These are phyloP conservation scores for Grifola frondosa DNA, from an alignment of 1,284 basidiomycete genomes.

Conservation along the genomic window DNA sequence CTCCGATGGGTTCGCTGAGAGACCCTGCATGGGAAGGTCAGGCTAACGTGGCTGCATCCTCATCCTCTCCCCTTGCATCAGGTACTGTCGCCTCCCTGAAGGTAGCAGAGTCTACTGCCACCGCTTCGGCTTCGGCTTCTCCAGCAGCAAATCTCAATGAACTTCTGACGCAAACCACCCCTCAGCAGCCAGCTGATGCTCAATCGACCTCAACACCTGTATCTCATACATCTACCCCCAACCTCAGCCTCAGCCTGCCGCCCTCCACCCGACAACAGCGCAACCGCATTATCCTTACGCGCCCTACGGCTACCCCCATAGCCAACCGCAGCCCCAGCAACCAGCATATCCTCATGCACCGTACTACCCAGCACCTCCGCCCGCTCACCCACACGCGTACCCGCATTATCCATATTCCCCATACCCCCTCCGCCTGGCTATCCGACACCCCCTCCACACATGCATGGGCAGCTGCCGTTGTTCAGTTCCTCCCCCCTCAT, in stretches of 20 bases:
- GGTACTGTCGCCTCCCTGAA: too few relatives aligned
- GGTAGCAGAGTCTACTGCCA: constrained; percentile 8
- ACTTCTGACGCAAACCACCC: constrained; percentile 9
- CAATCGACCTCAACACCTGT: constrained; percentile 21
- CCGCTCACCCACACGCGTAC: constrained; percentile 23
- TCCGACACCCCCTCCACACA: constrained; percentile 16
- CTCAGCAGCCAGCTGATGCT: constrained; percentile 22
- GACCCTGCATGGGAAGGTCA: constrained; percentile 16
- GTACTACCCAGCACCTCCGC: constrained; percentile 41
- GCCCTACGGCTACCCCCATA: constrained; percentile 24
- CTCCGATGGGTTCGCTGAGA: constrained; percentile 25
- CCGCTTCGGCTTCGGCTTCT: constrained; percentile 12
- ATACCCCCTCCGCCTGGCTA: constrained; percentile 46
- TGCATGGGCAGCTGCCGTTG: constrained; percentile 7
- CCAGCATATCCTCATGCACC: constrained; percentile 59
- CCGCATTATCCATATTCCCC: constrained; percentile 26
- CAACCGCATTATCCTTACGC: constrained; percentile 30
- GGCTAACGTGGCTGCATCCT: constrained; percentile 10
- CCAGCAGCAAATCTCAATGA: constrained; percentile 10
- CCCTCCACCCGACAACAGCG: constrained; percentile 12
- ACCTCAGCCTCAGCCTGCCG: constrained; percentile 13
- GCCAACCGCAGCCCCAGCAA: constrained; percentile 35
- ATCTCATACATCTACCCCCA: constrained; percentile 11
- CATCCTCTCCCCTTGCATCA: too few relatives aligned
- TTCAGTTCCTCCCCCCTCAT: constrained; percentile 14